Evolutionary conservation across 2,329 filamentous ascomycete genomes (phyloP), one percentile per base, ranked within the genome.

Genomic region (Cadophora malorum): DNA sequence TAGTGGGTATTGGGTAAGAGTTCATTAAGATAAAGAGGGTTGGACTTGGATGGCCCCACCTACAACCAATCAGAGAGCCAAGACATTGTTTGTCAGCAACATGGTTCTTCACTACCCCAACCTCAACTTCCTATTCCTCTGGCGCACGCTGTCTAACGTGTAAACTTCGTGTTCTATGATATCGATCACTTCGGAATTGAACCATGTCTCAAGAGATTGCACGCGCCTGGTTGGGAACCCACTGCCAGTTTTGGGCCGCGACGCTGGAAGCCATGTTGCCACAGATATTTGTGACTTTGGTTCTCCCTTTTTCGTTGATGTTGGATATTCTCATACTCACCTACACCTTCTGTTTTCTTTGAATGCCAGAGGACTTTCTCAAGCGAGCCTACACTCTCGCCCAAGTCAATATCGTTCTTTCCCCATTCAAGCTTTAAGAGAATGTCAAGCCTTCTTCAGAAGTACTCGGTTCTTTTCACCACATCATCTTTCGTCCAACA

Each of bases 191-290:
- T 3, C 28, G 28, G 5, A 28, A 28, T 28, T 5, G 28, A 28
- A 3, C 5, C 3, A 28, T 3, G 28, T 28, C 28, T 28, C 28
- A n/a, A n/a, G n/a, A n/a, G 31, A 52, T 35, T 60, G 49, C 9
- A 49, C 33, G 10, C 25, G 25, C 31, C 23, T 19, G 53, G 45
- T 9, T 74, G 35, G 35, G 12, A 38, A 80, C 81, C 76, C 77
- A 87, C 86, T 82, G 81, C 81, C 83, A 85, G 76, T 83, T 81
- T 78, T 84, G 80, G 77, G 83, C 79, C 77, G 83, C 79, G 71
- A 79, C 82, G 59, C 67, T 60, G 21, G 71, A 66, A 66, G 72
- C 73, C 76, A 76, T 76, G 66, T 56, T 67, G 21, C 19, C 52
- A 45, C 25, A 49, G n/a, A 8, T 8, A 6, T n/a, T 49, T 14